Evolutionary conservation across 1,284 basidiomycete species (phyloP).

Genomic region (Boletellus sp.): DNA sequence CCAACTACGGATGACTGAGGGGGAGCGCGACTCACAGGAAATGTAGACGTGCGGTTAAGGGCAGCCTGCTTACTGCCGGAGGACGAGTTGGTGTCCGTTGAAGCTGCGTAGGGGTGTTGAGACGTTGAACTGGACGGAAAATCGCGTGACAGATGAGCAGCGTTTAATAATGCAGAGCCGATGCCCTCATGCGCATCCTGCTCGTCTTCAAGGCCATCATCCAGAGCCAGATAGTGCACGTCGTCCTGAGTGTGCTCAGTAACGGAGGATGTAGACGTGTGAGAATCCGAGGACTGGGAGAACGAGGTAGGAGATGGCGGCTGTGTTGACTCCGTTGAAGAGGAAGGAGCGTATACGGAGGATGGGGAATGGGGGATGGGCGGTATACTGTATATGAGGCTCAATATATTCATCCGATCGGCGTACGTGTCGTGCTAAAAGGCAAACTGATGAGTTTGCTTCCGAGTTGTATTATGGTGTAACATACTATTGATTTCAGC

Average conservation of each 20-base stretch:
- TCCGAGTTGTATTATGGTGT: conserved; percentile 9
- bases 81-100: conserved; percentile 31
- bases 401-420: conserved; percentile 84
- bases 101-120: conserved; percentile 43
- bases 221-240: conserved; percentile 22
- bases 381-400: conserved; percentile 80
- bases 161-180: conserved; percentile 48
- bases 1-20: conserved; percentile 26
- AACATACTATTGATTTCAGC: conserved; percentile 76
- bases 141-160: conserved; percentile 37
- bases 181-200: conserved; percentile 46
- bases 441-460: conserved; percentile 10
- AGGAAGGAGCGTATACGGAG: conserved; percentile 47
- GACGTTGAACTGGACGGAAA: conserved; percentile 24
- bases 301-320: conserved; percentile 48
- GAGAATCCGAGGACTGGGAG: conserved; percentile 51
- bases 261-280: conserved; percentile 36
- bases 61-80: conserved; percentile 16
- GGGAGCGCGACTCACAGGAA: conserved; percentile 26
- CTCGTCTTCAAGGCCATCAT: conserved; percentile 31
- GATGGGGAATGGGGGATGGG: conserved; percentile 61
- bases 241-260: conserved; percentile 39
- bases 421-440: conserved; percentile 82
- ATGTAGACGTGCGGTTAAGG: conserved; percentile 29
- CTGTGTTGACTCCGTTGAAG: conserved; percentile 51